Evolutionary conservation across 192 early-diverging fungal genomes (phyloP).

Genomic region (Cladochytrium replicatum): DNA sequence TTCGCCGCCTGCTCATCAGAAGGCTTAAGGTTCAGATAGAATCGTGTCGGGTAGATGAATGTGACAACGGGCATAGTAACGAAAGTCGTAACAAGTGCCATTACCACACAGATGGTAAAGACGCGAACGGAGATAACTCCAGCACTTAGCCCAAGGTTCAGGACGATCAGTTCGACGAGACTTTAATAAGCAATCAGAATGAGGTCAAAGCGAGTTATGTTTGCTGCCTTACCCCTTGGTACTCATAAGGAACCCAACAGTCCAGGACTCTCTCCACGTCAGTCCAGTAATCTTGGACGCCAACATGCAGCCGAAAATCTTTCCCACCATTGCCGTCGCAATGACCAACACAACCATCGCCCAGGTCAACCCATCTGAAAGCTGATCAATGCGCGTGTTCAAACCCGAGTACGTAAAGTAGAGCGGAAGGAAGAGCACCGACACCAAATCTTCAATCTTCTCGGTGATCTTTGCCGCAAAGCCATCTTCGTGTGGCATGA

Average conservation of each 20-base stretch:
- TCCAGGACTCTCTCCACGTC: constrained; percentile 71
- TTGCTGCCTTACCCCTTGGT: constrained; percentile 60
- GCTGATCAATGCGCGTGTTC: constrained; percentile 70
- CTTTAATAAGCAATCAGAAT: constrained; percentile 24
- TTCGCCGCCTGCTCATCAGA: not conserved
- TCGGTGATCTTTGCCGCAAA: constrained; percentile 81
- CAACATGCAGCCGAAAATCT: constrained; percentile 69
- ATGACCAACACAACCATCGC: constrained; percentile 67
- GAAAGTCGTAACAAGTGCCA: constrained; percentile 80
- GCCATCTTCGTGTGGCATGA: constrained; percentile 78
- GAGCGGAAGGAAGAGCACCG: constrained; percentile 80
- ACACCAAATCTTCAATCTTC: constrained; percentile 84
- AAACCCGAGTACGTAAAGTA: constrained; percentile 92
- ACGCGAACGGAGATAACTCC: constrained; percentile 64
- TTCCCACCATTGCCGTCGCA: constrained; percentile 69
- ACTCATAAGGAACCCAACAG: constrained; percentile 89
- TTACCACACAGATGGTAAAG: constrained; percentile 67
- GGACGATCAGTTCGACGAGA: constrained; percentile 88
- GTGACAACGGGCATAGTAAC: constrained; percentile 72
- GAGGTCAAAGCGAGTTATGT: not conserved
- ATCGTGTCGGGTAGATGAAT: constrained; percentile 56
- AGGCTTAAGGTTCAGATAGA: not conserved
- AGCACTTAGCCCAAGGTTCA: constrained; percentile 84
- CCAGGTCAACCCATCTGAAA: constrained; percentile 65
- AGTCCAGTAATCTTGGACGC: constrained; percentile 60